These are phyloP conservation scores for Corinectria fuckeliana DNA, from an alignment of 2,329 filamentous ascomycete species.

Conservation along the genomic window DNA sequence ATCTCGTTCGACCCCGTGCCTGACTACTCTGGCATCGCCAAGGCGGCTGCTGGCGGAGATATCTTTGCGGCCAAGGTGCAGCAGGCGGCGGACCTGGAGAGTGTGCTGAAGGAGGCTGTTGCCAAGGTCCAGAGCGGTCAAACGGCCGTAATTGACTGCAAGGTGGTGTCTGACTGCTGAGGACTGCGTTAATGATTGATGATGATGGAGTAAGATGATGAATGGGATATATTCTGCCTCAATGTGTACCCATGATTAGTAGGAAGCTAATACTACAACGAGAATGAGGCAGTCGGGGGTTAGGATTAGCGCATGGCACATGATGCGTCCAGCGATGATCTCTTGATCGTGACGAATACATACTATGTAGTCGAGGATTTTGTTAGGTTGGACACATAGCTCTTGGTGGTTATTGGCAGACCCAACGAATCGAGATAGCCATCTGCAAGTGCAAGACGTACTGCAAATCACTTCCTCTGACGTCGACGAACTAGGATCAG, in stretches of 20 bases:
- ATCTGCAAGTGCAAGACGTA: neutral
- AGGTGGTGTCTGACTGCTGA: conserved; percentile 54
- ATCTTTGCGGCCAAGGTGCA: conserved; percentile 57
- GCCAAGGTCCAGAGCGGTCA: conserved; percentile 57
- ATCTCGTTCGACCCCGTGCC: conserved; percentile 65
- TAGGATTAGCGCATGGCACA: neutral
- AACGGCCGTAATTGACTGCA: conserved; percentile 61
- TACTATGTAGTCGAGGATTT: neutral
- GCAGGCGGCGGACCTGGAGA: conserved; percentile 53
- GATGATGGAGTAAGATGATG: conserved; percentile 15
- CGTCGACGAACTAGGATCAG: neutral
- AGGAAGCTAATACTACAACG: too few species aligned
- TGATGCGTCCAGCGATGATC: neutral
- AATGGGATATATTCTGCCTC: conserved; percentile 1
- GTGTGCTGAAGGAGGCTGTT: conserved; percentile 57
- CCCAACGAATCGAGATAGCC: neutral
- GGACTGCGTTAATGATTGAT: conserved; percentile 14
- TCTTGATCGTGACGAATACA: neutral
- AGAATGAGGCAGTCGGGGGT: neutral
- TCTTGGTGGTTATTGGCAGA: neutral
- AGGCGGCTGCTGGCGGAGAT: conserved; percentile 63
- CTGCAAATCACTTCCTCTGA: neutral
- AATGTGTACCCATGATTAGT: too few species aligned
- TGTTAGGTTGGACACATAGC: neutral
- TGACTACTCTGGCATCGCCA: conserved; percentile 66